Evolutionary conservation across 371 early-diverging fungal species (phyloP), one percentile per base, ranked within the genome.

Genomic region (Mucor racemosus): DNA sequence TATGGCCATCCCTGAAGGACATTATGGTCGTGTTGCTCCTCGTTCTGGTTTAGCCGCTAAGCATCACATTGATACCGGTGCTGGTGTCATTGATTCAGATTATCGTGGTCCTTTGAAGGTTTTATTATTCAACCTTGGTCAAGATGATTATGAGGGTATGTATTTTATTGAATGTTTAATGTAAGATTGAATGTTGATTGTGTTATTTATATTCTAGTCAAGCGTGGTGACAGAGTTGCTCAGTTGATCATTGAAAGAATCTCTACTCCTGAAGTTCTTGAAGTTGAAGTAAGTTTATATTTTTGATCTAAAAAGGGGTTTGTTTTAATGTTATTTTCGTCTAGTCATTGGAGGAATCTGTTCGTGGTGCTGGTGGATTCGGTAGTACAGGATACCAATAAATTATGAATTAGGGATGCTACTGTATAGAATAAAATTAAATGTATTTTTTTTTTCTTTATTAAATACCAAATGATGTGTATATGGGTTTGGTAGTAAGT

Each of bases 11-110:
- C 98, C 96, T 19, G 75, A 78, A 55, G 95, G 94, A 5, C 91
- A 92, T 58, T 99, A 98, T 79, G 99, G 97, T 9, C 93, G 99
- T 69, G 92, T 99, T 8, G 97, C 98, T 0, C 97, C 98, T 33
- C 88, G 99, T 34, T 90, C 92, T 41, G 96, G 98, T 0, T 84
- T 99, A 57, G 96, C 98, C 0, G 83, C 94, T 41, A 97, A 96
- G 76, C 89, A 94, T 78, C 94, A 92, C 70, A 84, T 99, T 46
- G 97, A 99, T 74, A 89, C 90, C 17, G 97, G 95, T 13, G 99
- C 97, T 26, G 99, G 99, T 38, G 99, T 99, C 13, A 90, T 99
- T 72, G 99, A 99, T 73, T 82, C 86, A 13, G 99, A 99, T 76
- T 99, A 98, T 79, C 86, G 98, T 34, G 89, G 90, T 7, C 84